Percentiles rank a stretch among this genome's conserved stretches.
These are phyloP conservation scores for Kodamaea plutei DNA, from an alignment of 1,139 yeast species.

Conservation along the genomic window DNA sequence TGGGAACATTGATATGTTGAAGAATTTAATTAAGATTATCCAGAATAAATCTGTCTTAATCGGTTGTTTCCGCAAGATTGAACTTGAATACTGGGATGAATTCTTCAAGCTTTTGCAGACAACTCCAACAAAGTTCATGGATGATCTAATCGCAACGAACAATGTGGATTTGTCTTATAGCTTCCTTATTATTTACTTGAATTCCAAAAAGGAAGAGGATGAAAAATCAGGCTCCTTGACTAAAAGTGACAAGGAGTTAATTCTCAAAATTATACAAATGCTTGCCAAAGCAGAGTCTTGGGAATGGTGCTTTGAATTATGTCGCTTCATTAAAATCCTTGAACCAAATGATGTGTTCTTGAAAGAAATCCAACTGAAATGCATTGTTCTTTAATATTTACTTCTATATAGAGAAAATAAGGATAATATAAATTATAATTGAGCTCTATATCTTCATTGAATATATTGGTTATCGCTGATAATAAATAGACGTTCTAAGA, in stretches of 20 bases:
- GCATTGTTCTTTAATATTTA: no score
- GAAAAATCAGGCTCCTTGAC: conserved; percentile 16
- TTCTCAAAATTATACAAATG: conserved; percentile 33
- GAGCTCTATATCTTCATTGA: background rate
- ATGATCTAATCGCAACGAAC: conserved; percentile 27
- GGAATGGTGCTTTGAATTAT: conserved; percentile 47
- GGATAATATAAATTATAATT: background rate
- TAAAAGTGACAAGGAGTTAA: conserved; percentile 29
- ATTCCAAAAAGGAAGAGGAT: conserved; percentile 32
- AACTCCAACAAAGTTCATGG: conserved; percentile 40
- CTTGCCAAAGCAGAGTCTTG: conserved; percentile 30
- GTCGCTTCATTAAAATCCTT: conserved; percentile 41
- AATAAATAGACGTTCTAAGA: no score
- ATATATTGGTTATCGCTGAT: conserved; percentile 1
- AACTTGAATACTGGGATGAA: conserved; percentile 36
- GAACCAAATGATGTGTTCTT: conserved; percentile 24
- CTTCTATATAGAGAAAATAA: no score
- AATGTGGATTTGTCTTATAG: conserved; percentile 42
- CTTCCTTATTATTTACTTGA: conserved; percentile 39
- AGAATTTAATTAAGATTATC: conserved; percentile 27
- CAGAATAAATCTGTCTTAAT: conserved; percentile 32
- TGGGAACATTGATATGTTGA: conserved; percentile 15
- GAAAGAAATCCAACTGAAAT: conserved; percentile 3
- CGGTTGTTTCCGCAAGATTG: conserved; percentile 43
- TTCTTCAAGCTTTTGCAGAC: conserved; percentile 33